A percentile compares a stretch with the other conserved stretches of the same genome.
These are phyloP conservation scores for Fusarium sp. DNA, from an alignment of 2,329 filamentous ascomycete species.

Conservation along the genomic window DNA sequence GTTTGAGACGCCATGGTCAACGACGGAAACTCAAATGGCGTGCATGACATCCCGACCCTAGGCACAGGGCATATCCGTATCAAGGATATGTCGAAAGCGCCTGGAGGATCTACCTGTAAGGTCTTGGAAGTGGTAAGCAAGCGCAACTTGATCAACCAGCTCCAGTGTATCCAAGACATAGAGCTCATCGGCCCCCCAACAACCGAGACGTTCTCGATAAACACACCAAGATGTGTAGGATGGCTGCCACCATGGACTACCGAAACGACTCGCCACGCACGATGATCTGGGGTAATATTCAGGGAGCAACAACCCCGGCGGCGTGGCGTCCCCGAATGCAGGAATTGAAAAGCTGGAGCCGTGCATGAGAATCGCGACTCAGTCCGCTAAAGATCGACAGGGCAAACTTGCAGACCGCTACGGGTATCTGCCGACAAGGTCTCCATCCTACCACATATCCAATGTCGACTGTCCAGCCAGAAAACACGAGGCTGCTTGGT, in stretches of 20 bases:
- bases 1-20: neutral
- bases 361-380: neutral
- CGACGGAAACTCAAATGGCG: neutral
- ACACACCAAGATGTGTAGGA: neutral
- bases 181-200: neutral
- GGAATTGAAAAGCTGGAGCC: neutral
- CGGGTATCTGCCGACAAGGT: constrained; percentile 6
- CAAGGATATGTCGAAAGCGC: neutral
- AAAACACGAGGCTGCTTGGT: neutral
- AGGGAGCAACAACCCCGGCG: neutral
- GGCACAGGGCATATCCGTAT: neutral
- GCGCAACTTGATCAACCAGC: neutral
- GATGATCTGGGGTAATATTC: constrained; percentile 1
- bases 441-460: neutral
- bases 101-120: neutral
- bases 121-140: neutral
- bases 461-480: neutral
- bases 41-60: neutral
- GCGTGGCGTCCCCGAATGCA: neutral
- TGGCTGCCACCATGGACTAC: neutral
- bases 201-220: neutral
- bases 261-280: neutral
- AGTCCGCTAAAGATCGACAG: constrained; percentile 11
- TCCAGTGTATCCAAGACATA: neutral
- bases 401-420: neutral